Conservation (phyloP, 2,329 filamentous ascomycete genomes). For the Aaosphaeria pasadenensis region DNA sequence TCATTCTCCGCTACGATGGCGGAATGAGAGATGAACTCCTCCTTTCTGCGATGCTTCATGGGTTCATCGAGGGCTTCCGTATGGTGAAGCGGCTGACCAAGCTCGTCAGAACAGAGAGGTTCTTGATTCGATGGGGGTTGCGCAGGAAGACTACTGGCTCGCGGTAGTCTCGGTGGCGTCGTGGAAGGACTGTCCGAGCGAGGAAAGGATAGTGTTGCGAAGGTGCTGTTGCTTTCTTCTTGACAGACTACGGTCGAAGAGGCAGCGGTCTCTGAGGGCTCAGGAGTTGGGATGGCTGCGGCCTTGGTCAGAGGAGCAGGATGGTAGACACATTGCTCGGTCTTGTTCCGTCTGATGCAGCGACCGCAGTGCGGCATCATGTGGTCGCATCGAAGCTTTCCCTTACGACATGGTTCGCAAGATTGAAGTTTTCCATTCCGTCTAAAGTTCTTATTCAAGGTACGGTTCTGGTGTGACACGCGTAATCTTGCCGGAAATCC, state of each 20-base stretch:
- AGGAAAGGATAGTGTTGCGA: constrained; percentile 3
- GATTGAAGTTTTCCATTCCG: constrained; percentile 39
- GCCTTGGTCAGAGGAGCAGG: constrained; percentile 32
- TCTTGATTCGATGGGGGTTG: constrained; percentile 8
- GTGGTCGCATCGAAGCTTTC: constrained; percentile 36
- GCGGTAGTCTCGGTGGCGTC: constrained; percentile 4
- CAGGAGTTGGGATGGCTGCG: constrained; percentile 10
- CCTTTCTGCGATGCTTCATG: constrained; percentile 8
- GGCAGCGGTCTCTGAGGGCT: constrained; percentile 4
- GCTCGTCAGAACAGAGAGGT: constrained; percentile 12
- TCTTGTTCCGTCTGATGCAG: constrained; percentile 24
- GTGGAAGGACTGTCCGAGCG: constrained; percentile 1
- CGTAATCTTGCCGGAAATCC: constrained; percentile 26
- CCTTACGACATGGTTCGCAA: constrained; percentile 36
- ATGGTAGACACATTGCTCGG: constrained; percentile 33
- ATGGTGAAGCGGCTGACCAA: constrained; percentile 12
- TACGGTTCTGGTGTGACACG: constrained; percentile 22
- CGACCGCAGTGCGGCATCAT: constrained; percentile 33
- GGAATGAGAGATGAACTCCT: constrained; percentile 21
- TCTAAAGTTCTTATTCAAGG: constrained; percentile 24
- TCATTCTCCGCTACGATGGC: constrained; percentile 29
- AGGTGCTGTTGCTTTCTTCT: neutral
- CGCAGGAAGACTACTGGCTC: constrained; percentile 13
- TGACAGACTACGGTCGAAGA: constrained; percentile 4
- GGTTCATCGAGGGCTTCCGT: constrained; percentile 6